Evolutionary conservation across 208 protist genomes (phyloP).

Genomic region (Leishmania guyanensis): DNA sequence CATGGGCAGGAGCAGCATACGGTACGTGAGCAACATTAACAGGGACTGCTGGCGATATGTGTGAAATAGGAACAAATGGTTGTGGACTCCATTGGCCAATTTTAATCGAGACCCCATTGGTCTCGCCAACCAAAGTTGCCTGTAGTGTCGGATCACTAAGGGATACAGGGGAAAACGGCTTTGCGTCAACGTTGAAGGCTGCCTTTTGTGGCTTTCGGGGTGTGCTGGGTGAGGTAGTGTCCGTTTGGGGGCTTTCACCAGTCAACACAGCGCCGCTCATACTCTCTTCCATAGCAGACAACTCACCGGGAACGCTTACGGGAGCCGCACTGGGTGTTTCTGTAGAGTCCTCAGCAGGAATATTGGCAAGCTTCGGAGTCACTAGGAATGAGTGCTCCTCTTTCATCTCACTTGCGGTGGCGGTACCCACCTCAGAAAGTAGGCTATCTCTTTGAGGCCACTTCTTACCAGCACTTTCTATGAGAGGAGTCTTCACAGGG

Average conservation of each 20-base stretch:
- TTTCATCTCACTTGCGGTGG: background rate
- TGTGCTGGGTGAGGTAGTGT: constrained; percentile 11
- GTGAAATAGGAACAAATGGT: constrained; percentile 11
- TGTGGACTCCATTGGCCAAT: constrained; percentile 24
- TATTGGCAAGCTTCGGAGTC: background rate
- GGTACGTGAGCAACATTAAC: constrained; percentile 8
- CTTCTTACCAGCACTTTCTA: background rate
- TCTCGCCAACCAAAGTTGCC: constrained; percentile 8
- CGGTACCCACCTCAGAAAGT: background rate
- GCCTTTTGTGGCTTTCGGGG: constrained; percentile 20
- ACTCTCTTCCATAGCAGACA: background rate
- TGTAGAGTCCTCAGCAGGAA: background rate
- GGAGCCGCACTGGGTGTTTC: background rate
- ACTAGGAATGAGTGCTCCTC: background rate
- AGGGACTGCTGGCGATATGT: constrained; percentile 14
- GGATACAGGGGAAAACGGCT: constrained; percentile 24
- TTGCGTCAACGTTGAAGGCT: constrained; percentile 27
- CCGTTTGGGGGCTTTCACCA: constrained; percentile 1
- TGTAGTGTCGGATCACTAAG: constrained; percentile 23
- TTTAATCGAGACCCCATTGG: constrained; percentile 25
- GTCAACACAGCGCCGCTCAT: background rate
- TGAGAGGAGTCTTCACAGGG: background rate
- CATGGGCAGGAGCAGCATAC: background rate
- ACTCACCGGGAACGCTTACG: background rate
- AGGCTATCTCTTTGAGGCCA: background rate